Evolutionary conservation across 2,329 filamentous ascomycete genomes (phyloP).

Genomic region (Botrytis deweyae): DNA sequence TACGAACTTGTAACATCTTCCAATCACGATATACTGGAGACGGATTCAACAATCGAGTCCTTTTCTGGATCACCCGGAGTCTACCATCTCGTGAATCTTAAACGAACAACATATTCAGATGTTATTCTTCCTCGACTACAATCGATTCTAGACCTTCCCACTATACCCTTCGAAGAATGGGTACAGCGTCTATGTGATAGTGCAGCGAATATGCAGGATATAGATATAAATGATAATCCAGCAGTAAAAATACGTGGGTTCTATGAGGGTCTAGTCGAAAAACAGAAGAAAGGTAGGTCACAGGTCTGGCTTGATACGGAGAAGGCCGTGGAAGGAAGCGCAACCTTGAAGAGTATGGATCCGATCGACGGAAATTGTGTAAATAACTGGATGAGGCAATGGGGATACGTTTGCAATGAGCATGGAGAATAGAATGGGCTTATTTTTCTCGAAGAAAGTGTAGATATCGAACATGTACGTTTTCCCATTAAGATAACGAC

Average conservation of each 20-base stretch:
- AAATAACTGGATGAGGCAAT: neutral
- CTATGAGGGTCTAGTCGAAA: neutral
- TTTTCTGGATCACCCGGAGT: neutral
- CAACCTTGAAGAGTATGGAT: neutral
- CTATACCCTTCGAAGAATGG: neutral
- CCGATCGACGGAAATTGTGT: neutral
- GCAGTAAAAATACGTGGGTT: conserved; percentile 1
- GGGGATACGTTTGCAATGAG: neutral
- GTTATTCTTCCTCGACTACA: neutral
- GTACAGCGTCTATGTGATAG: neutral
- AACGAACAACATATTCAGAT: conserved; percentile 1
- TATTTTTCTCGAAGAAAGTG: no score
- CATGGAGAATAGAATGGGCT: neutral
- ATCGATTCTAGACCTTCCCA: neutral
- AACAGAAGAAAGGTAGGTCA: neutral
- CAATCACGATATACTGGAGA: neutral
- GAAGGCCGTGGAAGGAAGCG: neutral
- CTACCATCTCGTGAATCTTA: conserved; percentile 9
- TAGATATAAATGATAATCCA: neutral
- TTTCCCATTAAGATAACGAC: no score
- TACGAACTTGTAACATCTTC: neutral
- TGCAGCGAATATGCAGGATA: neutral
- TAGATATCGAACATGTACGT: neutral
- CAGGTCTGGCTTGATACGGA: neutral
- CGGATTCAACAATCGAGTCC: fast-evolving